Percentiles rank a stretch among this genome's conserved stretches.
These are phyloP conservation scores for Rhododendron henanense DNA, from an alignment of 148 eudicot species.

Conservation along the genomic window DNA sequence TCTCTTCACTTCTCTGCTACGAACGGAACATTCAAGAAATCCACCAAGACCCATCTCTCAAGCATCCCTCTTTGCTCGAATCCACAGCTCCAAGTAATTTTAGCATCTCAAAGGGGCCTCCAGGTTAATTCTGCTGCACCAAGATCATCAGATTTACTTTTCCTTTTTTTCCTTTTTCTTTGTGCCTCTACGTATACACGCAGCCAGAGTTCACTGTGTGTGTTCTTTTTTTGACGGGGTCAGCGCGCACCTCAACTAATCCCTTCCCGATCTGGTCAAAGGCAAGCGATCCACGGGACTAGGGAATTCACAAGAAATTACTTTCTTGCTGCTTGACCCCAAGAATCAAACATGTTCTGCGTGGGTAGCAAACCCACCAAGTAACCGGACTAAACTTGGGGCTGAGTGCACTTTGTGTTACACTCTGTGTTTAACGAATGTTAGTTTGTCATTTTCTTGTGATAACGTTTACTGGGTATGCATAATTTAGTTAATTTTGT, in stretches of 20 bases:
- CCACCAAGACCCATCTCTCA: slow-evolving; percentile 23
- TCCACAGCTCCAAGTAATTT: slow-evolving; percentile 15
- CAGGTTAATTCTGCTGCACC: slow-evolving; percentile 25
- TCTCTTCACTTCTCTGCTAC: slow-evolving; percentile 44
- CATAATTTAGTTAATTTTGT: background rate
- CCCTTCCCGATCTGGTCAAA: background rate
- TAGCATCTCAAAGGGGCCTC: slow-evolving; percentile 16
- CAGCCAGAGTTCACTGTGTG: background rate
- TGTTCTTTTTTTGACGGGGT: too few species aligned
- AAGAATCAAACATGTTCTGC: background rate
- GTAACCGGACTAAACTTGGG: background rate
- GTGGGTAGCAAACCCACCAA: too few species aligned
- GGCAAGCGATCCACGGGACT: too few species aligned
- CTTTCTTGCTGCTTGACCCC: background rate
- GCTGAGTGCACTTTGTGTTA: background rate
- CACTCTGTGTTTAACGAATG: background rate
- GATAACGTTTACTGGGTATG: background rate
- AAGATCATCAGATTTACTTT: background rate
- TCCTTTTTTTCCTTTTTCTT: background rate
- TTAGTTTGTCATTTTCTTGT: background rate
- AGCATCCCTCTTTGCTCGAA: slow-evolving; percentile 14
- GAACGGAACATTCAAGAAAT: slow-evolving; percentile 46
- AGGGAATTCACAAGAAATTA: too few species aligned
- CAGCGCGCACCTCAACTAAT: too few species aligned
- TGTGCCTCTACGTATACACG: background rate